Evolutionary conservation across 2,329 filamentous ascomycete species (phyloP), one percentile per base, ranked within the genome.

Genomic region (Blastomyces parvus): DNA sequence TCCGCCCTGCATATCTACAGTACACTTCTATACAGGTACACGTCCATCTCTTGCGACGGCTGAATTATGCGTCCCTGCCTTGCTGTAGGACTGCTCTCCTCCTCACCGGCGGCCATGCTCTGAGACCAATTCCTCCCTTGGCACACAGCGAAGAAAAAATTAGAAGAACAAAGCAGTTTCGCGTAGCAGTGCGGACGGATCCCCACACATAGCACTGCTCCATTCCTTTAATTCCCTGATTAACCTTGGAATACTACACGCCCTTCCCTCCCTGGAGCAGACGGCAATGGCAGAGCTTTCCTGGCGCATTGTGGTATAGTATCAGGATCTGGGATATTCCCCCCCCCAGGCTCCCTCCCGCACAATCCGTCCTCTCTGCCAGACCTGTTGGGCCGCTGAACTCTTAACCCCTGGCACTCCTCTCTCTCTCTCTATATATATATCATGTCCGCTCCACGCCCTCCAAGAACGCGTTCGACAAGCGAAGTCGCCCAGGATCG

Each of bases 401-500:
- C 36, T n/a, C 33, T 33, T 57, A 38, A 3, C 8, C 55, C 55
- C 13, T n/a, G n/a, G n/a, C 40, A 13, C 13, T 13, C 13, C 42
- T 36, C 55, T 22, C 2, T 40, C 53, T n/a, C n/a, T n/a, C 19
- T 40, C 11, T 57, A 33, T 14, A 64, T 44, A 50, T 57, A 33
- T 14, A 66, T 44, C 42, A 67, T 65, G 61, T 57, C 63, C 59
- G 72, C 68, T n/a, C 69, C 72, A 63, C 64, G 69, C 48, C 53
- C 67, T 50, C 67, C 70, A 62, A 68, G 70, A 66, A 72, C 73
- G 63, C 68, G 73, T 63, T 71, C 73, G 17, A 69, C 68, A 50
- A 76, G 73, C 62, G 73, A 75, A 56, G 70, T 67, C 67, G 67
- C 69, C 27, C 70, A 73, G 61, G 65, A 60, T 30, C 60, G 46